Evolutionary conservation across 2,329 filamentous ascomycete species (phyloP), one percentile per base, ranked within the genome.

Genomic region (Alternaria incomplexa): DNA sequence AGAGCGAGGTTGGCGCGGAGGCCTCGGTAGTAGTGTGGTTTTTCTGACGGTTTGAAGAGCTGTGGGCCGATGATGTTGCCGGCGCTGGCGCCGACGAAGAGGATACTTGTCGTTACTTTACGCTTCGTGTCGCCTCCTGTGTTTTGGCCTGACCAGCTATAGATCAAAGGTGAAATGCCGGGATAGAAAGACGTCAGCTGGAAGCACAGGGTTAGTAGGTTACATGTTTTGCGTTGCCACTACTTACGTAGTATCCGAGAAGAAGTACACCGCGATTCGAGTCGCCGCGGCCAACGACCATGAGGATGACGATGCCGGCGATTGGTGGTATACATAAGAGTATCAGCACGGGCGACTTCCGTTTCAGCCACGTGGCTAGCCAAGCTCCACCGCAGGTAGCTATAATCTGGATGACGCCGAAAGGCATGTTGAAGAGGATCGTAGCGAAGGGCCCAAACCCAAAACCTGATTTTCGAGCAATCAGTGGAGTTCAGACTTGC

Each of bases 111-210:
- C 0, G 86, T 89, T 10, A 86, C 85, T 71, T 91, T 91, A 65
- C 88, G 87, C 78, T 92, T 92, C 0, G 89, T 91, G 71, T 91
- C 89, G 1, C 90, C 89, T 0, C 86, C 89, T 0, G 89, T 89
- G 66, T 90, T 90, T 63, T 88, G 86, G 2, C 85, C 82, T 2
- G 85, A 86, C 87, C 87, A 89, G 0, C 86, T 85, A 66, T 87
- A 89, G 44, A 89, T 86, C 28, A 89, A 77, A 0, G 87, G 88
- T 4, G 88, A 84, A 62, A 87, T 87, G 6, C 84, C 88, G 0
- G 87, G 86, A 55, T 89, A 89, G 8, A 88, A 83, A 0, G 86
- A 88, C 44, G 88, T 86, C 20, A 36, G 17, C 15, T 26, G 36
- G 4, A 40, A 40, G 36, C 36, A 40, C 36, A 17, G n/a, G 36